Percentiles rank a stretch among this genome's conserved stretches.
Conservation (phyloP, 1,284 basidiomycete genomes). For the Cryptococcus wingfieldii region DNA sequence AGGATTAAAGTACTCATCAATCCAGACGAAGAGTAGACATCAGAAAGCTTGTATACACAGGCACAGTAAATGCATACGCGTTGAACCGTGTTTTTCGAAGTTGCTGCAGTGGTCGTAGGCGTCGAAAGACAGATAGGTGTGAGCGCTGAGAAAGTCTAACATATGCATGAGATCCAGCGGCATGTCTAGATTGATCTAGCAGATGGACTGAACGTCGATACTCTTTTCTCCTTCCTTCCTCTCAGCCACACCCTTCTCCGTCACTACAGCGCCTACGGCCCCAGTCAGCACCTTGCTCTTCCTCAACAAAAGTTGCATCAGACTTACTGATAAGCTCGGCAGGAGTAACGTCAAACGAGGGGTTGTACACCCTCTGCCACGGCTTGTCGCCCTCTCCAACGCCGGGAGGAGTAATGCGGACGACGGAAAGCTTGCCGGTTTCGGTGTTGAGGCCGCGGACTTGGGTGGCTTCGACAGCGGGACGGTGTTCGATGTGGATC, state of each 20-base stretch:
- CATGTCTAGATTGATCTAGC: conserved; percentile 12
- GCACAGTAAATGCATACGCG: too few species aligned
- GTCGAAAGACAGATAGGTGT: too few species aligned
- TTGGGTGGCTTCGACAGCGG: conserved; percentile 76
- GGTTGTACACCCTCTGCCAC: conserved; percentile 68
- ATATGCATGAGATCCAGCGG: too few species aligned
- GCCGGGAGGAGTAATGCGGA: conserved; percentile 48
- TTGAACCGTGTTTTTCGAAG: too few species aligned
- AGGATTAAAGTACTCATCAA: too few species aligned
- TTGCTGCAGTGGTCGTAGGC: too few species aligned
- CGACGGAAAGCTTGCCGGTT: conserved; percentile 42
- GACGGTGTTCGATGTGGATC: conserved; percentile 87
- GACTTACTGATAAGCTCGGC: conserved; percentile 58
- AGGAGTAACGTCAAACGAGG: conserved; percentile 89
- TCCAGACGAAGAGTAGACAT: too few species aligned
- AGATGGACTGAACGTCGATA: conserved; percentile 43
- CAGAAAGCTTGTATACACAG: too few species aligned
- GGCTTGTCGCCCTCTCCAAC: conserved; percentile 42
- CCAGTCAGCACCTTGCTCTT: conserved; percentile 51
- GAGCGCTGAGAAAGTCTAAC: too few species aligned
- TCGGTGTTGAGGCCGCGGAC: conserved; percentile 61
- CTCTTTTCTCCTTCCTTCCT: conserved; percentile 40
- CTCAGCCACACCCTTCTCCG: conserved; percentile 79
- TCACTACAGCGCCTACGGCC: conserved; percentile 64
- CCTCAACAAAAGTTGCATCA: conserved; percentile 44